Evolutionary conservation across 495 filamentous ascomycete species (phyloP), one percentile per base, ranked within the genome.

Genomic region (Pyrenula aspistea): DNA sequence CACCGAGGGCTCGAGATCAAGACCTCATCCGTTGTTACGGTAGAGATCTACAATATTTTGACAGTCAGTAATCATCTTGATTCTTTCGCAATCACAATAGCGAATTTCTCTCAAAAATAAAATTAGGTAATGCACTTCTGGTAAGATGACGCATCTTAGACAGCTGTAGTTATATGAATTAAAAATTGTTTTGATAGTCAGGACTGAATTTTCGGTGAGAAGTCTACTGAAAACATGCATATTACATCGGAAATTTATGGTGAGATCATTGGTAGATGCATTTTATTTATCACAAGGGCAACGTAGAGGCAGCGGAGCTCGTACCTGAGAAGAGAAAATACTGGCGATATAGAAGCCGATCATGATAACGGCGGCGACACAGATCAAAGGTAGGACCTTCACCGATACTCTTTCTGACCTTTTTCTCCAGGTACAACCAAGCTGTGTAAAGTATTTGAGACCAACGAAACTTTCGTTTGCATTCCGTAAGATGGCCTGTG

Each of bases 301-400:
- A 42, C 4, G 8, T 42, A 42, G 31, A 15, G 31, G 31, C 31
- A 8, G 31, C 31, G 15, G 15, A 42, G 15, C 15, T 15, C 31
- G 31, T 42, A 63, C 47, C n/a, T 47, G 51, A n/a, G 61, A 56
- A 10, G 58, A 60, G 55, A 56, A 63, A 12, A 55, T 53, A 56
- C 55, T 49, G 20, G 61, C 58, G 49, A 42, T 50, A 15, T 55
- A 24, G 1, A 61, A 50, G 12, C 4, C 53, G 20, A 61, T 23
- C 1, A 56, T 12, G 8, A 24, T 15, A 10, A 58, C 10, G 47
- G 55, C 12, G 11, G 55, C 55, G 42, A 55, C 2, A n/a, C 22
- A 2, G 31, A 15, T 42, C 31, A 42, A 42, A 42, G 31, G 31
- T 42, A 42, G 4, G 15, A 42, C 31, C 31, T 42, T 42, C 51